These are phyloP conservation scores for Davidsoniella virescens DNA, from an alignment of 2,329 filamentous ascomycete species.

Conservation along the genomic window DNA sequence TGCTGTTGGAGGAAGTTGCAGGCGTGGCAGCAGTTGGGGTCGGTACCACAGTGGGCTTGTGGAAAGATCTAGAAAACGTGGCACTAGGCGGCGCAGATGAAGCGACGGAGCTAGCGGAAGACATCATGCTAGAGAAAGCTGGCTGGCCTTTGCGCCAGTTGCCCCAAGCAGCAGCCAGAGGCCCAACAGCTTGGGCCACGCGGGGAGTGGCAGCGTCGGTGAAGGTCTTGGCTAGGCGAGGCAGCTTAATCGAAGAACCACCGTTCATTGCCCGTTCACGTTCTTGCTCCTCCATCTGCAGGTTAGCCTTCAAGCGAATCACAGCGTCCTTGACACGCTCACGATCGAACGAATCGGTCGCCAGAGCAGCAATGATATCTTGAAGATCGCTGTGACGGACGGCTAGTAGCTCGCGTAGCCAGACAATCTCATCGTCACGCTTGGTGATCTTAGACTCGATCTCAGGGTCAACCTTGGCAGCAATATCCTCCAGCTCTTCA, in stretches of 20 bases:
- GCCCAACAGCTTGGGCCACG: slow-evolving; percentile 66
- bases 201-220: slow-evolving; percentile 47
- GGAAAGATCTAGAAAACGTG: background rate
- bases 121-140: slow-evolving; percentile 31
- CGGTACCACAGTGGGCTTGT: background rate
- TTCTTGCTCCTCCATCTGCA: slow-evolving; percentile 97
- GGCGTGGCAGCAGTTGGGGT: background rate
- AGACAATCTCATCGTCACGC: slow-evolving; percentile 82
- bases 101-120: slow-evolving; percentile 17
- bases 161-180: slow-evolving; percentile 78
- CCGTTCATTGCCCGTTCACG: slow-evolving; percentile 69
- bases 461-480: slow-evolving; percentile 56
- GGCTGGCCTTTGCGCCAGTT: slow-evolving; percentile 67
- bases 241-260: slow-evolving; percentile 48
- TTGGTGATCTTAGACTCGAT: slow-evolving; percentile 72
- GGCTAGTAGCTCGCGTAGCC: slow-evolving; percentile 83
- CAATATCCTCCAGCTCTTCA: slow-evolving; percentile 64
- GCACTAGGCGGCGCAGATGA: background rate
- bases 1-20: slow-evolving; percentile 19
- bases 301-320: slow-evolving; percentile 80
- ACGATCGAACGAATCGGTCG: slow-evolving; percentile 53
- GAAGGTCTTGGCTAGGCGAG: slow-evolving; percentile 55
- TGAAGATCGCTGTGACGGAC: slow-evolving; percentile 83
- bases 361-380: slow-evolving; percentile 69
- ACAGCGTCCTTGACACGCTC: slow-evolving; percentile 74